phyloP scores from a whole-genome alignment of 2,329 filamentous ascomycete species.

The Colletotrichum coccodes region DNA sequence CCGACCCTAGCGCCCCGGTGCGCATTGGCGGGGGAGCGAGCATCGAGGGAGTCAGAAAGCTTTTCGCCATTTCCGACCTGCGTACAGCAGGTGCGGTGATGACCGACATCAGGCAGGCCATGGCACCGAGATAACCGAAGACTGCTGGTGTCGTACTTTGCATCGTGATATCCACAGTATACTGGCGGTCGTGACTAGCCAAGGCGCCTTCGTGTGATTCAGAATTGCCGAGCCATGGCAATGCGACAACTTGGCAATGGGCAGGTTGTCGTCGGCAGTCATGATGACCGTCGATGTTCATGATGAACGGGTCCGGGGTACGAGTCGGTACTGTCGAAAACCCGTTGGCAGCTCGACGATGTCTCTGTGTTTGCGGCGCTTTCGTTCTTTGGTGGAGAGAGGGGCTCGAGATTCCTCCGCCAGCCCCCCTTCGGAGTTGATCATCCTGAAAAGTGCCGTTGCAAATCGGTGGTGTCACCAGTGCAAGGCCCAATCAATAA shows the following conservation, averaged over 20 bases:
- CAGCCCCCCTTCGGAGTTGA: no score
- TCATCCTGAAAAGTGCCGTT: not conserved
- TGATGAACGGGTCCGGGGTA: not conserved
- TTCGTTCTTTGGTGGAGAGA: not conserved
- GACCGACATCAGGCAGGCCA: slow-evolving; percentile 7
- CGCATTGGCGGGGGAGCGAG: not conserved
- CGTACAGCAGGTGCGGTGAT: slow-evolving; percentile 2
- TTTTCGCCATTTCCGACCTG: slow-evolving; percentile 22
- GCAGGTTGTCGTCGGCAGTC: not conserved
- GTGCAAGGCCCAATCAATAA: not conserved
- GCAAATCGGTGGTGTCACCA: not conserved
- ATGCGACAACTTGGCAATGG: not conserved
- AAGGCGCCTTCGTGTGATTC: not conserved
- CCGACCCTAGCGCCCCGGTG: slow-evolving; percentile 1
- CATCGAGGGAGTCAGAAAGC: not conserved
- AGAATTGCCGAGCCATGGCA: not conserved
- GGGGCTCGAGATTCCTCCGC: no score
- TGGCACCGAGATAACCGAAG: not conserved
- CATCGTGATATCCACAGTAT: not conserved
- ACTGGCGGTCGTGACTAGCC: not conserved
- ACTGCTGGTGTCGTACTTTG: not conserved
- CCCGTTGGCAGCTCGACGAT: not conserved
- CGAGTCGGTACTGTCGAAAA: not conserved
- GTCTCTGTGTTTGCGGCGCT: no score
- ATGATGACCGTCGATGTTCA: not conserved